These are phyloP conservation scores for Podospora fimiseda DNA, from an alignment of 495 filamentous ascomycete genomes.

Conservation along the genomic window DNA sequence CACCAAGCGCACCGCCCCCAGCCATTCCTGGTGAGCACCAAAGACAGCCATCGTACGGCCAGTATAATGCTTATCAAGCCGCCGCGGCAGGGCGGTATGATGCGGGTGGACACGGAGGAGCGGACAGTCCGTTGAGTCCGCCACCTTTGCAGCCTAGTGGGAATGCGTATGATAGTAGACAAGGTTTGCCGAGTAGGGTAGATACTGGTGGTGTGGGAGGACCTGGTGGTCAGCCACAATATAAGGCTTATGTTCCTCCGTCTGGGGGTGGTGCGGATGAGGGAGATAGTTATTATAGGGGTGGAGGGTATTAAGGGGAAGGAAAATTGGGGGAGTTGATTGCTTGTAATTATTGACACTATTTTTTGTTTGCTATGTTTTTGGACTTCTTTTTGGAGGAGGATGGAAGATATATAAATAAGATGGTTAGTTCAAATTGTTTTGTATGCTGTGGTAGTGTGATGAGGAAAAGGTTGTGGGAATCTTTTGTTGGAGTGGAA, in stretches of 20 bases:
- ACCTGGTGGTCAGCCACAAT: constrained; percentile 17
- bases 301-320: not conserved
- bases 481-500: not conserved
- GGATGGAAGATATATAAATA: too few species aligned
- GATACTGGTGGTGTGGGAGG: not conserved
- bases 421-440: not conserved
- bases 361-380: not conserved
- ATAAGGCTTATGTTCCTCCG: constrained; percentile 33
- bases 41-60: constrained; percentile 5
- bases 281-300: not conserved
- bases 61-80: constrained; percentile 10
- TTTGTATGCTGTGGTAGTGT: not conserved
- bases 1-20: constrained; percentile 24
- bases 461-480: not conserved
- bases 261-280: not conserved
- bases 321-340: not conserved
- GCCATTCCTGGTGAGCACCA: constrained; percentile 14
- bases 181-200: constrained; percentile 35
- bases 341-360: not conserved
- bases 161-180: constrained; percentile 34
- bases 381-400: too few species aligned
- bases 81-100: not conserved
- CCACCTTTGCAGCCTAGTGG: constrained; percentile 35
- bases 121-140: constrained; percentile 31
- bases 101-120: too few species aligned